Percentiles rank a stretch among this genome's conserved stretches.
These are phyloP conservation scores for Rhizopus sp. DNA, from an alignment of 371 early-diverging fungal genomes.

Conservation along the genomic window DNA sequence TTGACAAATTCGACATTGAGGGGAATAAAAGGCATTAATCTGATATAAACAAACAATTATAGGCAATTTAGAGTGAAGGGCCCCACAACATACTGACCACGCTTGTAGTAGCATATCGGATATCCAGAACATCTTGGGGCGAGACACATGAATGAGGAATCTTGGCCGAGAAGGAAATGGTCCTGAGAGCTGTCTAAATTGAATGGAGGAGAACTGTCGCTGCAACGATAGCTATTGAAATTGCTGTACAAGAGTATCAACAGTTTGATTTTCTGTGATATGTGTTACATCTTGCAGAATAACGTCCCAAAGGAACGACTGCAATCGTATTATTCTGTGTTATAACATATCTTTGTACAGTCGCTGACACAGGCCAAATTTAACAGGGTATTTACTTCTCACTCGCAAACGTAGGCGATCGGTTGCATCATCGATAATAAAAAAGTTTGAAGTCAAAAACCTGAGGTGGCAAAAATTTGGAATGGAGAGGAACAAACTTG, in stretches of 20 bases:
- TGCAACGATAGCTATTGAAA: background rate
- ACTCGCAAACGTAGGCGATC: background rate
- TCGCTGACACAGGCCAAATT: background rate
- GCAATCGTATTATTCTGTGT: background rate
- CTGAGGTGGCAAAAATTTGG: background rate
- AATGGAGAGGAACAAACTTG: background rate
- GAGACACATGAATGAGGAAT: background rate
- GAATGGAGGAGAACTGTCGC: background rate
- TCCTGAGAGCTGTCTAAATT: background rate
- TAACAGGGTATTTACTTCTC: background rate
- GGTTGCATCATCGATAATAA: background rate
- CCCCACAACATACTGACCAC: background rate
- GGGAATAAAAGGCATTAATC: background rate
- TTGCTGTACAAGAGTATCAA: background rate
- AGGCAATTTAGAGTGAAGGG: background rate
- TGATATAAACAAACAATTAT: background rate
- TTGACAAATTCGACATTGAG: slow-evolving; percentile 3
- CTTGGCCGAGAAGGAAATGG: background rate
- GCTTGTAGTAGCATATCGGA: background rate
- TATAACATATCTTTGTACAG: background rate
- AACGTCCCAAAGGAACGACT: background rate
- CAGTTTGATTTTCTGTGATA: background rate
- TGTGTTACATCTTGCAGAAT: background rate
- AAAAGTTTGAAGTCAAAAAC: background rate
- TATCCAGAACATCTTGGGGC: background rate